phyloP scores from a whole-genome alignment of 164 flowering plant species.

The Piper betle region DNA sequence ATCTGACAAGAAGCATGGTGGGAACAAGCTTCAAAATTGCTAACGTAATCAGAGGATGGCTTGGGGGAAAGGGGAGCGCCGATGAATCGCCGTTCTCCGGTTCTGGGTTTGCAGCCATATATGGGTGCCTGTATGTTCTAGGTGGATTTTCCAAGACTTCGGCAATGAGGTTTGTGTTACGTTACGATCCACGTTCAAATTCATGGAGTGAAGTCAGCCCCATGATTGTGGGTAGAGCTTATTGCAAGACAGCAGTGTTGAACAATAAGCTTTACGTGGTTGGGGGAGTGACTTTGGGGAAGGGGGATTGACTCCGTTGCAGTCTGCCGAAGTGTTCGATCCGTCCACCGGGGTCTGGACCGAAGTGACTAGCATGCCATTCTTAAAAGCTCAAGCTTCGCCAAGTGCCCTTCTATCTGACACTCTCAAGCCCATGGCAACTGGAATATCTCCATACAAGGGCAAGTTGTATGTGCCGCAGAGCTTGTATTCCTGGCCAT shows the following conservation, averaged over 20 bases:
- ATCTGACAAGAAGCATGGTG: constrained; percentile 35
- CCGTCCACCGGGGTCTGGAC: constrained; percentile 60
- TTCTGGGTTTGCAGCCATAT: constrained; percentile 65
- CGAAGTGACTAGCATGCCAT: constrained; percentile 78
- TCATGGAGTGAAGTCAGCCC: constrained; percentile 47
- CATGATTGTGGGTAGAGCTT: constrained; percentile 27
- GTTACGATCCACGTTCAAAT: constrained; percentile 62
- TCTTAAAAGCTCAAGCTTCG: constrained; percentile 57
- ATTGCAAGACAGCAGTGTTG: constrained; percentile 23
- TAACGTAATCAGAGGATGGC: constrained; percentile 53
- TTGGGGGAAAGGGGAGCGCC: constrained; percentile 44
- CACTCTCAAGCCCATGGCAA: constrained; percentile 86
- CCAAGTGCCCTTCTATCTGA: constrained; percentile 71
- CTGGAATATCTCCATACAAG: constrained; percentile 73
- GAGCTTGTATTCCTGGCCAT: constrained; percentile 80
- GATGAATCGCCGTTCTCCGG: constrained; percentile 63
- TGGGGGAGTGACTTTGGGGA: constrained; percentile 70
- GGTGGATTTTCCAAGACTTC: constrained; percentile 71
- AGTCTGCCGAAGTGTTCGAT: constrained; percentile 81
- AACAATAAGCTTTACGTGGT: constrained; percentile 32
- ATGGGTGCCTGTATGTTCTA: constrained; percentile 70
- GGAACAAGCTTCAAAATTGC: constrained; percentile 41
- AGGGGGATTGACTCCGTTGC: constrained; percentile 69
- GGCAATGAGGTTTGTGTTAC: constrained; percentile 60
- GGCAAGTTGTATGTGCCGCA: constrained; percentile 80